phyloP scores from a whole-genome alignment of 257 asterid genomes.

The Rhazya stricta region DNA sequence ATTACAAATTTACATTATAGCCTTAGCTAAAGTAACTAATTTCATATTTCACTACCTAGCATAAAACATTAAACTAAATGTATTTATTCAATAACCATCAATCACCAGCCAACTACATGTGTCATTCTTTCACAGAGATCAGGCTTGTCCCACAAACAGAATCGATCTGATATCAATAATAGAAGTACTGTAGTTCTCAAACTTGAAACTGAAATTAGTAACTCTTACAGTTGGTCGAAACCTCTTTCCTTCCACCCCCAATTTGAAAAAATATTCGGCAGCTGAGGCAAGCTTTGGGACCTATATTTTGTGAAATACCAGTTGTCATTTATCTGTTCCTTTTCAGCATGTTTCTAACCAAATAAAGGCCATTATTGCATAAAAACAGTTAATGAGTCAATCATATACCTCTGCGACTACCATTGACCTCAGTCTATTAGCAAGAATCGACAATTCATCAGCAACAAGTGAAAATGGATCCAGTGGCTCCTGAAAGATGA shows the following conservation, averaged over 20 bases:
- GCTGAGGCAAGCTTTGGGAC: constrained; percentile 99
- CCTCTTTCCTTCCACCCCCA: constrained; percentile 94
- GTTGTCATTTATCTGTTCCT: constrained; percentile 3
- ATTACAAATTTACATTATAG: background rate
- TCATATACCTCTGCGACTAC: constrained; percentile 86
- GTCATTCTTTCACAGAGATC: background rate
- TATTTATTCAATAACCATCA: background rate
- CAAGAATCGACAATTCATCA: constrained; percentile 77
- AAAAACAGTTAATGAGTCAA: background rate
- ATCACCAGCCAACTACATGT: background rate
- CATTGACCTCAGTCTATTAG: constrained; percentile 86
- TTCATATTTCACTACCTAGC: background rate
- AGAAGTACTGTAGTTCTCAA: background rate
- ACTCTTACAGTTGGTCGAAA: constrained; percentile 93
- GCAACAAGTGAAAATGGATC: constrained; percentile 98
- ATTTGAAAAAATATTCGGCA: constrained; percentile 84
- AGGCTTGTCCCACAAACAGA: background rate
- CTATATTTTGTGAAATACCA: constrained; percentile 32
- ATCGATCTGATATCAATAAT: constrained; percentile 1
- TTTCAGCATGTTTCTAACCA: background rate
- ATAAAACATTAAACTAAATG: background rate
- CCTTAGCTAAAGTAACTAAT: background rate
- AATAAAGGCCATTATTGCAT: background rate
- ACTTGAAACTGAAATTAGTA: background rate
- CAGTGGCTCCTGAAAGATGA: constrained; percentile 56